These are phyloP conservation scores for Diospyros kaki DNA, from an alignment of 148 eudicot species.

Conservation along the genomic window DNA sequence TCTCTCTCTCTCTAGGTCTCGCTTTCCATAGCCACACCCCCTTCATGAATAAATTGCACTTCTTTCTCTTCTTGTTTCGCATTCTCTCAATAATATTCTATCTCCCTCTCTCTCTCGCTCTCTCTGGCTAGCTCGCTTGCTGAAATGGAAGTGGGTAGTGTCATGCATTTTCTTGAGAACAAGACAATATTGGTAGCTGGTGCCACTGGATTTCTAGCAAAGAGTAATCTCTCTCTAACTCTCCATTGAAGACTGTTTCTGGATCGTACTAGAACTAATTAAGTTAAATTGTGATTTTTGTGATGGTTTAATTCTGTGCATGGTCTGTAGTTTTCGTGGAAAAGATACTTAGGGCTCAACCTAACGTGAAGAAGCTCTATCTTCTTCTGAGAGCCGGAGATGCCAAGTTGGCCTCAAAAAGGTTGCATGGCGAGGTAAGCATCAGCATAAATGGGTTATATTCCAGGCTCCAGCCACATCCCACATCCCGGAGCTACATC, in stretches of 20 bases:
- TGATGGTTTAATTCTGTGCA: neutral
- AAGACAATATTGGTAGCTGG: slow-evolving; percentile 54
- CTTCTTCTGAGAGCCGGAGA: slow-evolving; percentile 29
- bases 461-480: too few species aligned
- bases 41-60: too few species aligned
- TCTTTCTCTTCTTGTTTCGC: neutral
- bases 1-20: neutral
- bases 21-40: too few species aligned
- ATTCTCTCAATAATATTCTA: neutral
- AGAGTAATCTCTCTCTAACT: slow-evolving; percentile 32
- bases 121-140: neutral
- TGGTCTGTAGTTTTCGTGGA: slow-evolving; percentile 23
- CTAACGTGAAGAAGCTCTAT: slow-evolving; percentile 34
- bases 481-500: too few species aligned
- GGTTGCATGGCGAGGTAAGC: slow-evolving; percentile 28
- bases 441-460: neutral
- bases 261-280: too few species aligned
- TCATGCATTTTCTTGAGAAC: slow-evolving; percentile 45
- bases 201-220: slow-evolving; percentile 64
- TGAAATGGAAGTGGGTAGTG: slow-evolving; percentile 49
- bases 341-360: slow-evolving; percentile 36
- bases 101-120: neutral
- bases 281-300: neutral
- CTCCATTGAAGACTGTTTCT: neutral
- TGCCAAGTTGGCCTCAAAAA: slow-evolving; percentile 13